Conservation (phyloP, 768 basidiomycete species). For the Russula virescens region DNA sequence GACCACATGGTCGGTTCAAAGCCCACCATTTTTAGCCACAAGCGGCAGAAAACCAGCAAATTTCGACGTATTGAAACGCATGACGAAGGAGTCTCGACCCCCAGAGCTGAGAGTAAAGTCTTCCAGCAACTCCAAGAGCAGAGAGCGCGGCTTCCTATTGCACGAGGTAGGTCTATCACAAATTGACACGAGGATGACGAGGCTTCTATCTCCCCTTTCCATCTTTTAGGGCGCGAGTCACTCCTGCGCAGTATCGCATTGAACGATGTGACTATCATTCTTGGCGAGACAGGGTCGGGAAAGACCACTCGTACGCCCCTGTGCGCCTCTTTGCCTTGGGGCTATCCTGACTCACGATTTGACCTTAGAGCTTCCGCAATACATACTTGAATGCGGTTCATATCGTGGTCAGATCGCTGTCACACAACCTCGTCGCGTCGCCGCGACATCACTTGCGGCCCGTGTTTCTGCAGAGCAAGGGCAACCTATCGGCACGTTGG, state of each 20-base stretch:
- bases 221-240: constrained; percentile 53
- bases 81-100: not conserved
- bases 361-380: constrained; percentile 87
- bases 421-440: constrained; percentile 93
- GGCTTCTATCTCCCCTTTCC: not conserved
- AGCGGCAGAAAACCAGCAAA: constrained; percentile 19
- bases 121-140: constrained; percentile 48
- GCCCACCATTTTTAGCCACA: constrained; percentile 7
- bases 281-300: constrained; percentile 97
- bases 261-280: constrained; percentile 81
- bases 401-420: constrained; percentile 76
- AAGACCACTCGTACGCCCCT: constrained; percentile 89
- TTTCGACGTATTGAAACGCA: not conserved
- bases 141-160: constrained; percentile 69
- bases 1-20: not conserved
- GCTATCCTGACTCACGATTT: not conserved
- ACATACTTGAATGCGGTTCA: constrained; percentile 78
- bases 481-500: constrained; percentile 60
- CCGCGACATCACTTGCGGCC: constrained; percentile 88
- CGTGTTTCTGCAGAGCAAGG: constrained; percentile 87
- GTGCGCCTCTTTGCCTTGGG: not conserved
- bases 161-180: constrained; percentile 46
- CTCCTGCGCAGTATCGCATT: constrained; percentile 65
- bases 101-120: constrained; percentile 25
- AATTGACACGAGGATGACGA: not conserved